Conservation (phyloP, 371 early-diverging fungal species). For the Circinella minor region DNA sequence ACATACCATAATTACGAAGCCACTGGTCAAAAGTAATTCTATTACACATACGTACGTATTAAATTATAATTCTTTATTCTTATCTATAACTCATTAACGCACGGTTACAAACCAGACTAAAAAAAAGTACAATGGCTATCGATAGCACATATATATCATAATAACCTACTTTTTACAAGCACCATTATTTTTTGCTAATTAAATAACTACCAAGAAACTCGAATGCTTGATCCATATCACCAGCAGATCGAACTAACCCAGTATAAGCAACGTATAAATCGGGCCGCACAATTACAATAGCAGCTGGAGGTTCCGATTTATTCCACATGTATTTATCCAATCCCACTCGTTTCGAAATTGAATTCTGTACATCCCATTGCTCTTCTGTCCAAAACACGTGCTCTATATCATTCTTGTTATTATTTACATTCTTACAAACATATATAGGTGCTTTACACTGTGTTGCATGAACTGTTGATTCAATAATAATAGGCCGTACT, state of each 20-base stretch:
- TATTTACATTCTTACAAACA: neutral
- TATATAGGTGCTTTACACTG: neutral
- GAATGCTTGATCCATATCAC: constrained; percentile 21
- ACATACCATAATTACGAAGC: no score
- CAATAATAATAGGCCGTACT: constrained; percentile 17
- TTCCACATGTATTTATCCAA: constrained; percentile 5
- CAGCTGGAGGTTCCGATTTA: constrained; percentile 17
- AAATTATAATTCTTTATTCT: no score
- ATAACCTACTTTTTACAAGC: no score
- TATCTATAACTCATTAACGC: no score
- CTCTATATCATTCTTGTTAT: neutral
- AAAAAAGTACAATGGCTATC: no score
- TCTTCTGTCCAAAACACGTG: constrained; percentile 24
- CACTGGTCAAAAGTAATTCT: no score
- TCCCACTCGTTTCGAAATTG: constrained; percentile 21
- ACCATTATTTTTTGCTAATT: no score
- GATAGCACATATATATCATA: no score
- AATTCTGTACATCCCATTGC: neutral
- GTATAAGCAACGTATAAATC: constrained; percentile 26
- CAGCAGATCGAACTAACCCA: constrained; percentile 4
- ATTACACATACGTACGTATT: no score
- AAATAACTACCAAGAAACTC: neutral
- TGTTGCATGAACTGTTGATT: constrained; percentile 17
- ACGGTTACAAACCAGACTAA: no score
- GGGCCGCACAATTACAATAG: constrained; percentile 25